Evolutionary conservation across 2,329 filamentous ascomycete genomes (phyloP).

Genomic region (Aspergillus carbonarius): DNA sequence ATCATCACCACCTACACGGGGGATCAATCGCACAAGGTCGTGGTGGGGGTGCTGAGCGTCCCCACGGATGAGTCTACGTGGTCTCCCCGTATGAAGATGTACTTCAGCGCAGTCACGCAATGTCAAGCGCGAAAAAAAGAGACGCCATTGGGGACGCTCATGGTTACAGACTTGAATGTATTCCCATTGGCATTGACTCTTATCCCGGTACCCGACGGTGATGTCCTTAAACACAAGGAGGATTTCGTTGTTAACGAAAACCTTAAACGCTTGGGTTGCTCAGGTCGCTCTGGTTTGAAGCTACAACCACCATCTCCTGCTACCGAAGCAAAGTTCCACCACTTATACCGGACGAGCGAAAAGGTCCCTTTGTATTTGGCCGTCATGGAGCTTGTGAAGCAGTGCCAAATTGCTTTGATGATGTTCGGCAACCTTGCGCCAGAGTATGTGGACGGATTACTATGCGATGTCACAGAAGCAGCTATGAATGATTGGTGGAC

Average conservation of each 20-base stretch:
- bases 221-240: constrained; percentile 74
- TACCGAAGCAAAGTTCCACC: constrained; percentile 86
- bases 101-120: constrained; percentile 81
- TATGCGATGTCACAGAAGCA: constrained; percentile 90
- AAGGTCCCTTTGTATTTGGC: constrained; percentile 74
- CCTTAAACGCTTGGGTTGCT: constrained; percentile 87
- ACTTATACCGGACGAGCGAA: constrained; percentile 84
- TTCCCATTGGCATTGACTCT: constrained; percentile 91
- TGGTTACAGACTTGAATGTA: constrained; percentile 90
- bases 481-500: constrained; percentile 96
- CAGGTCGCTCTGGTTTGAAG: constrained; percentile 81
- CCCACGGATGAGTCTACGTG: constrained; percentile 76
- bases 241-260: constrained; percentile 94
- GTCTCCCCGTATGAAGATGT: constrained; percentile 75
- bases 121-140: constrained; percentile 82
- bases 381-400: constrained; percentile 83
- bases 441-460: constrained; percentile 84
- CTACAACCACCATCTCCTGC: constrained; percentile 74
- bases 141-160: constrained; percentile 77
- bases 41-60: constrained; percentile 76
- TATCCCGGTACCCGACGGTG: constrained; percentile 84
- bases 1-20: constrained; percentile 93
- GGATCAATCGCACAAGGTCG: constrained; percentile 73
- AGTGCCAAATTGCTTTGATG: constrained; percentile 85
- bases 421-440: constrained; percentile 84